These are phyloP conservation scores for Rhizopus stolonifer DNA, from an alignment of 371 early-diverging fungal genomes.

Conservation along the genomic window DNA sequence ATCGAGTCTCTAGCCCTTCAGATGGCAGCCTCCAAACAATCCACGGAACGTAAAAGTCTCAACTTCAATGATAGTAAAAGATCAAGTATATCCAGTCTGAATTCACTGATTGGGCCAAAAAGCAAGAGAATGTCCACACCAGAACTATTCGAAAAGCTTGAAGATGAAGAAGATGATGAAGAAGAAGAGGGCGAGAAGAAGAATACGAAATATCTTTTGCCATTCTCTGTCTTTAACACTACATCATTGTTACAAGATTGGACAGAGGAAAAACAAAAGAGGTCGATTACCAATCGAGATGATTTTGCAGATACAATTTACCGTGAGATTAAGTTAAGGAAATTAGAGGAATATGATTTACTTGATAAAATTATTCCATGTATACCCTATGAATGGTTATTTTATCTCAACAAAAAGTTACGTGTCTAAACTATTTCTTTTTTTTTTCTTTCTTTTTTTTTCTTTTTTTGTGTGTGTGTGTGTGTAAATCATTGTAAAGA, in stretches of 20 bases:
- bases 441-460: too few relatives aligned
- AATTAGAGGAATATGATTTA: slow-evolving; percentile 14
- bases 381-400: slow-evolving; percentile 27
- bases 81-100: slow-evolving; percentile 21
- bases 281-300: not conserved
- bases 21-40: slow-evolving; percentile 43
- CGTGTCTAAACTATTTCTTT: not conserved
- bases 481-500: too few relatives aligned
- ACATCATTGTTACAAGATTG: slow-evolving; percentile 17
- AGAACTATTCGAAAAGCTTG: slow-evolving; percentile 1
- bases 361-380: slow-evolving; percentile 22
- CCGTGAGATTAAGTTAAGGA: slow-evolving; percentile 24
- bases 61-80: slow-evolving; percentile 1
- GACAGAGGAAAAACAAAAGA: slow-evolving; percentile 18
- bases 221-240: slow-evolving; percentile 17
- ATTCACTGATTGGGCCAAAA: slow-evolving; percentile 12
- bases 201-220: slow-evolving; percentile 20
- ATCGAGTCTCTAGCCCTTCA: slow-evolving; percentile 64
- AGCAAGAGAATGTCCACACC: slow-evolving; percentile 5
- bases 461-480: too few relatives aligned
- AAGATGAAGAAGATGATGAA: slow-evolving; percentile 1
- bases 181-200: slow-evolving; percentile 17
- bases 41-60: not conserved
- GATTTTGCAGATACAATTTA: slow-evolving; percentile 19
- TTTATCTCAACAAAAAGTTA: slow-evolving; percentile 13